Conservation (phyloP, 352 stramenopile species). For the Pythium rhizo-oryzae region DNA sequence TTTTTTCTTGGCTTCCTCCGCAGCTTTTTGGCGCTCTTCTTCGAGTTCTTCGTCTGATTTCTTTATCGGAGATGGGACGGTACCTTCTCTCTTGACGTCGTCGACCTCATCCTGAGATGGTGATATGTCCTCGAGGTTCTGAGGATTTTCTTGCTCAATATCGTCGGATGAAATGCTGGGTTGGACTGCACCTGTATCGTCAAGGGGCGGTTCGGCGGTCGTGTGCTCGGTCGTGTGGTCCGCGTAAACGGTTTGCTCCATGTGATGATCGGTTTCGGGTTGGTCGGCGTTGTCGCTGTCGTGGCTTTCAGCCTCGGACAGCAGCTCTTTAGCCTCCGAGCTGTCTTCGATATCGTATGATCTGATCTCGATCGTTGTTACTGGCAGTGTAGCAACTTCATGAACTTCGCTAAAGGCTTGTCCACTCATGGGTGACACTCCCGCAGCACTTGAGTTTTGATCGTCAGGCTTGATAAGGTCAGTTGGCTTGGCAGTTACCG, state of each 20-base stretch:
- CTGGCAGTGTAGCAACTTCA: background rate
- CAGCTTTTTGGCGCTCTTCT: conserved; percentile 34
- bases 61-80: background rate
- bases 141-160: background rate
- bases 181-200: background rate
- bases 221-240: background rate
- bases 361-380: background rate
- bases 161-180: background rate
- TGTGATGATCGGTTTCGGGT: background rate
- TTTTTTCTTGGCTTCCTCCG: conserved; percentile 58
- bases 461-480: background rate
- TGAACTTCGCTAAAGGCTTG: background rate
- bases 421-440: background rate
- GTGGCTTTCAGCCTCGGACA: conserved; percentile 9
- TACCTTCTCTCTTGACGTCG: background rate
- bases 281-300: background rate
- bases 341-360: background rate
- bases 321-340: background rate
- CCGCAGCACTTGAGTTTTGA: background rate
- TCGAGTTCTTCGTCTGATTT: conserved; percentile 42
- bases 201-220: background rate
- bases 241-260: background rate
- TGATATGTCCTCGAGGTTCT: background rate
- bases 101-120: background rate
- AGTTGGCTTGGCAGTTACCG: background rate